Base-by-base conservation (phyloP, 2,329 filamentous ascomycete genomes). In the Chaetomium sp. region DNA sequence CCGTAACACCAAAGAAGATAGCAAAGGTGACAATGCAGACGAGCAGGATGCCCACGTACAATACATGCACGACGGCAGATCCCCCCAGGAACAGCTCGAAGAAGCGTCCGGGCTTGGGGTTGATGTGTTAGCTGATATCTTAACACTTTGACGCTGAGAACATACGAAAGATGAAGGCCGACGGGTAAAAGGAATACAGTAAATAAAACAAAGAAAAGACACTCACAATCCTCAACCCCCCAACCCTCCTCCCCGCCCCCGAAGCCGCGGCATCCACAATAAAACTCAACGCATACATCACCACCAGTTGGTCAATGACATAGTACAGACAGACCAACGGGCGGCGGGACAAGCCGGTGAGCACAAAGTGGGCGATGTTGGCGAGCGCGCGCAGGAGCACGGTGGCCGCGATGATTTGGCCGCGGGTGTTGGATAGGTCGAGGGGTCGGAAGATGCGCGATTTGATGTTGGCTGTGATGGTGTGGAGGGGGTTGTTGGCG, bases 301-400 rank as follows among this genome's bases (percentile, higher is more conserved):
- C 36, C 3, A 57, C 51, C 6, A 54, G 32, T 52, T 48, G 55
- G 33, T 57, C 55, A 5, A 27, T 6, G 3, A 57, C 36, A 10
- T 44, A 35, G 5, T 7, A 50, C 5, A 50, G 35, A 6, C 27
- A 35, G n/a, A 27, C 8, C 6, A 14, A 2, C 32, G 37, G 32
- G 10, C 33, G 5, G 3, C 12, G 5, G 8, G 14, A 32, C 7
- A 11, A 10, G n/a, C 41, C 40, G n/a, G 41, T 14, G 14, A 50
- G 9, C 11, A 47, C 36, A 9, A 47, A 47, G 12, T 43, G 37
- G 1, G 35, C 33, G 4, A 50, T 0, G 43, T 52, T 54, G 55
- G 32, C 45, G 33, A 52, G 1, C 5, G 14, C 42, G 37, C 55
- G 55, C 12, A 42, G 33, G 5, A 51, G 2, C 8, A 57, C n/a